Conservation (phyloP, 495 filamentous ascomycete genomes). For the Penicillium lividum region DNA sequence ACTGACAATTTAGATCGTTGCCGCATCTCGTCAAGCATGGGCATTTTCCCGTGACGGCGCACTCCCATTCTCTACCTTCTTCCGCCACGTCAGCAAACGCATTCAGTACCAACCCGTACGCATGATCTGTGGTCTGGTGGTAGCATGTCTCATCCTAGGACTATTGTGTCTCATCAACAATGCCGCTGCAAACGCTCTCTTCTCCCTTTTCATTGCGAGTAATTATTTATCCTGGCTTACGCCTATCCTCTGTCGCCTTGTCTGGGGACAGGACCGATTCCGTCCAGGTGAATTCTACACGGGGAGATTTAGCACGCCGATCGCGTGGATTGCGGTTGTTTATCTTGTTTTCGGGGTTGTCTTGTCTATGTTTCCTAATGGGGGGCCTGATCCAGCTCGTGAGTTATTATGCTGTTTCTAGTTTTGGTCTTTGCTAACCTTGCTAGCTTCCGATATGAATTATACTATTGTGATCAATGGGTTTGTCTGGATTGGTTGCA, state of each 20-base stretch:
- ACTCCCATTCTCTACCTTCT: conserved; percentile 62
- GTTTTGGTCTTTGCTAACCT: conserved; percentile 8
- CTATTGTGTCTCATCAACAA: conserved; percentile 58
- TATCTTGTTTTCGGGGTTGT: conserved; percentile 59
- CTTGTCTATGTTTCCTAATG: conserved; percentile 60
- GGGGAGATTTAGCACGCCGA: conserved; percentile 46
- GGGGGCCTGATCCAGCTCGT: conserved; percentile 56
- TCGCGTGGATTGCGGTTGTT: conserved; percentile 53
- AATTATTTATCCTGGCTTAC: conserved; percentile 63
- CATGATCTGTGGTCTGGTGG: conserved; percentile 58
- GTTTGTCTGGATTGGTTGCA: conserved; percentile 60
- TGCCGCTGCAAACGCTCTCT: conserved; percentile 60
- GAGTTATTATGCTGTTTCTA: conserved; percentile 14
- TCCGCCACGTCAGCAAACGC: conserved; percentile 54
- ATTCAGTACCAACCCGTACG: conserved; percentile 63
- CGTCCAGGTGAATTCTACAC: conserved; percentile 51
- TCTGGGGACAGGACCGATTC: conserved; percentile 63
- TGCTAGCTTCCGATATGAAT: conserved; percentile 56
- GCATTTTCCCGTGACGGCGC: conserved; percentile 62
- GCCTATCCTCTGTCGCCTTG: conserved; percentile 61
- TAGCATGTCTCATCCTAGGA: conserved; percentile 57
- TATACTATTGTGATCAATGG: conserved; percentile 67
- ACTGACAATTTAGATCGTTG: conserved; percentile 43
- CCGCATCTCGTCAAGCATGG: conserved; percentile 58
- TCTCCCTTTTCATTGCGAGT: conserved; percentile 61